Evolutionary conservation across 768 basidiomycete genomes (phyloP).

Genomic region (Pluteus cervinus): DNA sequence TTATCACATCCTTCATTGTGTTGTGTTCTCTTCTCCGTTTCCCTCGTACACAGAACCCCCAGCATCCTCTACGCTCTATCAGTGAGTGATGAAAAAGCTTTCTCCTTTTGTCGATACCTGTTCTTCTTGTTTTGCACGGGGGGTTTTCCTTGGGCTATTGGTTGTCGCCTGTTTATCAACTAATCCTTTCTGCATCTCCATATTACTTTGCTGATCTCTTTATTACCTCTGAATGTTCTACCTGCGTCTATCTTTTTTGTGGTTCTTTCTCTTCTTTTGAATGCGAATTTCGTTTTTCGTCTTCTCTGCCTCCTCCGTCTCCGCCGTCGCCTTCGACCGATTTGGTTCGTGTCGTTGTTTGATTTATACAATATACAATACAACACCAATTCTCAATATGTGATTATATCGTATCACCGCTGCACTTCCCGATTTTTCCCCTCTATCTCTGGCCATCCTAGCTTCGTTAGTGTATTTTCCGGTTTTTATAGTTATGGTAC

Average conservation of each 20-base stretch:
- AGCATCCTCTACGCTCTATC: background rate
- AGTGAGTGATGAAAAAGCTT: background rate
- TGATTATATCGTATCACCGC: too few relatives aligned
- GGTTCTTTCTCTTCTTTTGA: background rate
- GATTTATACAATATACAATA: too few relatives aligned
- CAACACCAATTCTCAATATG: too few relatives aligned
- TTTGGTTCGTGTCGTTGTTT: too few relatives aligned
- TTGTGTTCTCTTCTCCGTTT: background rate
- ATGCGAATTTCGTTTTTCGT: too few relatives aligned
- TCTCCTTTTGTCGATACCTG: slow-evolving; percentile 8
- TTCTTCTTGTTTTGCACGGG: slow-evolving; percentile 11
- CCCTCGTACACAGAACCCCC: background rate
- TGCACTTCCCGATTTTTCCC: too few relatives aligned
- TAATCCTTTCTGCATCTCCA: slow-evolving; percentile 13
- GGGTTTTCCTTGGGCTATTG: slow-evolving; percentile 56
- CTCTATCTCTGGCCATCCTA: too few relatives aligned
- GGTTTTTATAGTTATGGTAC: too few relatives aligned
- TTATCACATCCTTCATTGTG: background rate
- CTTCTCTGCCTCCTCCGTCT: too few relatives aligned
- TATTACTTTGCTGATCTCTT: slow-evolving; percentile 3
- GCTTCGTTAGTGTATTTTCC: too few relatives aligned
- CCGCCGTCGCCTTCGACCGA: too few relatives aligned
- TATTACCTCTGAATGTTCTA: background rate
- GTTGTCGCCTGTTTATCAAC: slow-evolving; percentile 43
- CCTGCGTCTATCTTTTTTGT: background rate